A percentile compares a stretch with the other conserved stretches of the same genome.
phyloP scores from a whole-genome alignment of 768 basidiomycete genomes.

The Lactarius tabidus region DNA sequence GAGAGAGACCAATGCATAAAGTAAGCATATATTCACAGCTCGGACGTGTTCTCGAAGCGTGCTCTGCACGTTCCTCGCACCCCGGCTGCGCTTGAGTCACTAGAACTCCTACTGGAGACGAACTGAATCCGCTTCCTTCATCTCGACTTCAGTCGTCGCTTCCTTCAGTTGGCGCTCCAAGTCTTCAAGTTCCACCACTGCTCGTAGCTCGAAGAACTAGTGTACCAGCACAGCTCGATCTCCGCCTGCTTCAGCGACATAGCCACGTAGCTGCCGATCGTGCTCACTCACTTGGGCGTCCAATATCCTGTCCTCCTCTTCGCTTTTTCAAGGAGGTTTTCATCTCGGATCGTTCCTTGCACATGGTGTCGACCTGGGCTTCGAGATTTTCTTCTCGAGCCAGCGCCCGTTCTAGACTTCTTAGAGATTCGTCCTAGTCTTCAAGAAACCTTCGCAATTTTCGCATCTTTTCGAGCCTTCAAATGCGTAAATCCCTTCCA shows the following conservation, averaged over 20 bases:
- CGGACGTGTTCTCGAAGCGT: conserved; percentile 71
- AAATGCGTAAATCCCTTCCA: conserved; percentile 64
- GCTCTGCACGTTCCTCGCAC: conserved; percentile 61
- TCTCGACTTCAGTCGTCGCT: conserved; percentile 53
- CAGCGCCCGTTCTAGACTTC: conserved; percentile 71
- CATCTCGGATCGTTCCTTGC: conserved; percentile 69
- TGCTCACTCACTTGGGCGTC: conserved; percentile 67
- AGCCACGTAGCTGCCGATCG: conserved; percentile 70
- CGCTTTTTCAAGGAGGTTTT: conserved; percentile 58
- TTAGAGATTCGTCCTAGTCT: conserved; percentile 69
- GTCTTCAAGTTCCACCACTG: conserved; percentile 56
- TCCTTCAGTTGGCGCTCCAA: conserved; percentile 62
- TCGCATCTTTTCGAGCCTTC: conserved; percentile 59
- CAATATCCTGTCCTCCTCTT: conserved; percentile 76
- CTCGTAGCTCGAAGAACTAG: conserved; percentile 71
- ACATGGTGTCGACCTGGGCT: conserved; percentile 64
- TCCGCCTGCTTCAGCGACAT: conserved; percentile 89
- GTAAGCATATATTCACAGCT: conserved; percentile 33
- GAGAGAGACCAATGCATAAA: conserved; percentile 20
- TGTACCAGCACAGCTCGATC: conserved; percentile 91
- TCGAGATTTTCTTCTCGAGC: conserved; percentile 71
- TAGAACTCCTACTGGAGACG: conserved; percentile 71
- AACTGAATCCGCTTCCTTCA: conserved; percentile 62
- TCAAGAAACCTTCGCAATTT: conserved; percentile 63
- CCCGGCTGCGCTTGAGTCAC: conserved; percentile 62